These are phyloP conservation scores for Phytophthora boehmeriae DNA, from an alignment of 352 stramenopile species.

Conservation along the genomic window DNA sequence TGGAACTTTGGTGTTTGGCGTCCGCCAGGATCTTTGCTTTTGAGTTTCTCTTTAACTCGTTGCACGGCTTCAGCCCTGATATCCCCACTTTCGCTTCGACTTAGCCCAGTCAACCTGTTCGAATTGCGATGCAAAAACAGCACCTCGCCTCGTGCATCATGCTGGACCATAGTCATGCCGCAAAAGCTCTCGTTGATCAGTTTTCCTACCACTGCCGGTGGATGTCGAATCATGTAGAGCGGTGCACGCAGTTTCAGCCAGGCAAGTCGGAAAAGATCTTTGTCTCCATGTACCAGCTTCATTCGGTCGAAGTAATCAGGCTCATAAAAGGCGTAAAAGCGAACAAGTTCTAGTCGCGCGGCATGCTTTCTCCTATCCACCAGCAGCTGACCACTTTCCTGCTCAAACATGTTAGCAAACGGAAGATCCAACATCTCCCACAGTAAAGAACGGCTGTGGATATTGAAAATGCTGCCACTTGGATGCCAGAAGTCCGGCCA, in stretches of 20 bases:
- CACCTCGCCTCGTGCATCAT: constrained; percentile 34
- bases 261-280: constrained; percentile 58
- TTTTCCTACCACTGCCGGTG: constrained; percentile 41
- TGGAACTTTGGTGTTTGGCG: constrained; percentile 27
- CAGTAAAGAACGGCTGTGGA: constrained; percentile 50
- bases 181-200: constrained; percentile 44
- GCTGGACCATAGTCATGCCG: constrained; percentile 52
- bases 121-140: constrained; percentile 60
- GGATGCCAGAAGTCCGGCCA: constrained; percentile 76
- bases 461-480: constrained; percentile 59
- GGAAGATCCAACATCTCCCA: constrained; percentile 50
- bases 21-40: constrained; percentile 16
- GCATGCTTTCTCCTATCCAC: constrained; percentile 38
- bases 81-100: background rate
- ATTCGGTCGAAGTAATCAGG: constrained; percentile 31
- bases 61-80: constrained; percentile 20
- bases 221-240: constrained; percentile 44
- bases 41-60: constrained; percentile 15
- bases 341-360: constrained; percentile 31
- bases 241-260: constrained; percentile 50
- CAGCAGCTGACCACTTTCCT: constrained; percentile 62
- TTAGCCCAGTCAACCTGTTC: constrained; percentile 36
- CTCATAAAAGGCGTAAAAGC: constrained; percentile 41
- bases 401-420: constrained; percentile 65
- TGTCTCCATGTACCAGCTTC: constrained; percentile 53